Base-by-base conservation (phyloP, 2,329 filamentous ascomycete species). In the Bisporella sp. region DNA sequence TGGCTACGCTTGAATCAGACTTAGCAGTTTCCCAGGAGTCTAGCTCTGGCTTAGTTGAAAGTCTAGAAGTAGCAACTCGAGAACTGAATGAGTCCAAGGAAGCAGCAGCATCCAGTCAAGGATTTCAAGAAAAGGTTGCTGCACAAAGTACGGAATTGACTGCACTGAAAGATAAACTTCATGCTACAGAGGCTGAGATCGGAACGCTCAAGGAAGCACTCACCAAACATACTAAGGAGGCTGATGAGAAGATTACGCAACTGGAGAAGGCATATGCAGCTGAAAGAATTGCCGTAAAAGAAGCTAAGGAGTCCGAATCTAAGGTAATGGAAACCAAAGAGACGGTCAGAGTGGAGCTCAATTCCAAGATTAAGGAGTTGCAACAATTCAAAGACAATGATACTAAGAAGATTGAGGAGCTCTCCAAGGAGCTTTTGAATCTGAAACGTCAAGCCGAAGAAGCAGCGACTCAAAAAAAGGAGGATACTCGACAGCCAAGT, bases 41-140 rank as follows among this genome's bases (percentile, higher is more conserved):
- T 41, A 82, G 79, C 40, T 71, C 80, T 52, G 76, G 78, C n/a
- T 76, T 89, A 60, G 78, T 81, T 31, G 35, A 37, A 37, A 37
- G 35, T n/a, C 35, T 37, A n/a, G 62, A 66, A 47, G 66, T 60
- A 35, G 57, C 57, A 13, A 65, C 58, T 6, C 47, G 51, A 28
- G 87, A 95, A 56, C 73, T 96, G 4, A 78, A 79, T 2, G 78
- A 81, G n/a, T 82, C 83, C 6, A 83, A 87, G 57, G 86, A 93
- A 59, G 85, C 84, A 43, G 45, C 49, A 48, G 40, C 50, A 44
- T 52, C 62, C 50, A 51, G 54, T 21, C 40, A 58, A 49, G 50
- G 45, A 9, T 48, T 49, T 28, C 45, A 59, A 46, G 53, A 57
- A 44, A 57, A 59, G 40, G 50, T 62, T 6, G 51, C 59, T 21